These are phyloP conservation scores for Fraxinus greggii DNA, from an alignment of 305 asterid genomes.

Conservation along the genomic window DNA sequence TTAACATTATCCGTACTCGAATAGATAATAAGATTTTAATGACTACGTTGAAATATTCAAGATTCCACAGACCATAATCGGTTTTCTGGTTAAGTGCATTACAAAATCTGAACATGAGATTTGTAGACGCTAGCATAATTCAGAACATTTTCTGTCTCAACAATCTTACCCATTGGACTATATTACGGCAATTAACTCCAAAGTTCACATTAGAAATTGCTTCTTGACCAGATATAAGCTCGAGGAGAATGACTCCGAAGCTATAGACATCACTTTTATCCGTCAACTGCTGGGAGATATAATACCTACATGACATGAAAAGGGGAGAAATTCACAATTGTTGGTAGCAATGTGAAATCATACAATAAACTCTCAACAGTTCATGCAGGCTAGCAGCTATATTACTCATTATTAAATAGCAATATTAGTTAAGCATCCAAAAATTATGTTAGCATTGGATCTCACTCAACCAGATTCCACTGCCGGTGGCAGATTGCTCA, in stretches of 20 bases:
- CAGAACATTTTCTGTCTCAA: neutral
- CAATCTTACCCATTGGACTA: constrained; percentile 88
- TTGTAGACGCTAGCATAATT: neutral
- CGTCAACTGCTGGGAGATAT: constrained; percentile 94
- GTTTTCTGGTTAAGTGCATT: neutral
- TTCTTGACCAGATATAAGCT: constrained; percentile 94
- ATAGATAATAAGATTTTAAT: neutral
- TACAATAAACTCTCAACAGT: neutral
- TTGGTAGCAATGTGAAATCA: neutral
- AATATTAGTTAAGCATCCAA: neutral
- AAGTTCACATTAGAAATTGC: constrained; percentile 89
- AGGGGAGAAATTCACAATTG: neutral
- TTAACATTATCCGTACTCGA: neutral
- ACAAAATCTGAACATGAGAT: neutral
- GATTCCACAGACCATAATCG: neutral
- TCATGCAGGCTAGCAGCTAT: neutral
- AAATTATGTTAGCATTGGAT: neutral
- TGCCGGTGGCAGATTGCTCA: neutral
- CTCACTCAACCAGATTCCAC: neutral
- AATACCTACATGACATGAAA: constrained; percentile 55
- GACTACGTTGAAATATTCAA: neutral
- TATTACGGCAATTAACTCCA: constrained; percentile 82
- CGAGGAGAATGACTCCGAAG: constrained; percentile 92
- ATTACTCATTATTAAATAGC: neutral
- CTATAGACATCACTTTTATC: constrained; percentile 96